A percentile compares a stretch with the other conserved stretches of the same genome.
phyloP scores from a whole-genome alignment of 176 grass and related monocot species.

The Hyparrhenia diplandra region DNA sequence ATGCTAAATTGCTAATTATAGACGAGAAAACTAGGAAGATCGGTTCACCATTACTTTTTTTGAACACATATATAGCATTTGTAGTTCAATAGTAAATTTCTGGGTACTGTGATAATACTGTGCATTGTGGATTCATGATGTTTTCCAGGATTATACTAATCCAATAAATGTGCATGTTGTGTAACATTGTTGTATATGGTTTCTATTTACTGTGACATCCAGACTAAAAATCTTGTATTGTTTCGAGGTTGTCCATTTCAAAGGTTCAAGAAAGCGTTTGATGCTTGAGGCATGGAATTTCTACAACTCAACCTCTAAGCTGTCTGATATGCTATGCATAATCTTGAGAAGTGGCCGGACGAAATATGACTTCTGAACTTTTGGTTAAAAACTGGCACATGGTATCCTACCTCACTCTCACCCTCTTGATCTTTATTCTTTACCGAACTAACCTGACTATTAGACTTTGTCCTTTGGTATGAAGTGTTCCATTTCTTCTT shows the following conservation, averaged over 20 bases:
- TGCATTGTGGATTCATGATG: background rate
- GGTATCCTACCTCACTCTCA: background rate
- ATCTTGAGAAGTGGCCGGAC: constrained; percentile 80
- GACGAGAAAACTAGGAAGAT: background rate
- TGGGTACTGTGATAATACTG: background rate
- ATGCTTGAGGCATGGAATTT: constrained; percentile 91
- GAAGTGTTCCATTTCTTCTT: background rate
- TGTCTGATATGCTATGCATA: constrained; percentile 78
- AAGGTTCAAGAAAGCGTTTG: constrained; percentile 89
- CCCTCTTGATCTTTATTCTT: background rate
- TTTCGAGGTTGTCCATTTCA: constrained; percentile 85
- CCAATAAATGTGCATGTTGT: background rate
- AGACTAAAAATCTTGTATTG: background rate
- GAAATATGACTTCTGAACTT: constrained; percentile 89
- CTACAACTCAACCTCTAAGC: constrained; percentile 64
- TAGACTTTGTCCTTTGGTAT: background rate
- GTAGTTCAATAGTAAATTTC: too few species aligned
- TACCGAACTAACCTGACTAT: background rate
- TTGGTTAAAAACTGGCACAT: background rate
- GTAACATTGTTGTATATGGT: background rate
- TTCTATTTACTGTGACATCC: background rate
- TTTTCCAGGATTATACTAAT: background rate
- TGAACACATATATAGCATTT: background rate
- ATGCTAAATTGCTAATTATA: background rate
- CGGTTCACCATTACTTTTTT: background rate